These are phyloP conservation scores for Brassica rapa DNA, from an alignment of 345 rosid genomes.

Conservation along the genomic window DNA sequence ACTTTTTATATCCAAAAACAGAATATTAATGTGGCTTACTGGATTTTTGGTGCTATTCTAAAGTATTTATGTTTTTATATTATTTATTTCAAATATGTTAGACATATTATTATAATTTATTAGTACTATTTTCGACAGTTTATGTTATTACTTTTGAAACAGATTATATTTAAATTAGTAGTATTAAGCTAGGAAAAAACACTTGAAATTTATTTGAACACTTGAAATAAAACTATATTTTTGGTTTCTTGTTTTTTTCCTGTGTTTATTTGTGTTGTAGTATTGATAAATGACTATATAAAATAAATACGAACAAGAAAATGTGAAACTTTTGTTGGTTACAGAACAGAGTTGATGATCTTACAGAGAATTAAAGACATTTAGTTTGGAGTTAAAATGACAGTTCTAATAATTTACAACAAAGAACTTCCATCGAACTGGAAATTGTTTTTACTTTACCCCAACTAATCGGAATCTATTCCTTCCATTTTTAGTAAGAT, in stretches of 20 bases:
- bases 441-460: constrained; percentile 19
- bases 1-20: not conserved
- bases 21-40: not conserved
- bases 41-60: not conserved
- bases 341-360: not conserved
- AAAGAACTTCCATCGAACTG: constrained; percentile 24
- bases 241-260: not conserved
- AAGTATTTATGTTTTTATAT: not conserved
- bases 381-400: constrained; percentile 26
- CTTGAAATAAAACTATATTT: not conserved
- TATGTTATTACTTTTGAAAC: not conserved
- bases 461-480: constrained; percentile 35
- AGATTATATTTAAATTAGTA: not conserved
- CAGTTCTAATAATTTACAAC: constrained; percentile 32
- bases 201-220: not conserved
- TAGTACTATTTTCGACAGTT: not conserved
- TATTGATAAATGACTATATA: not conserved
- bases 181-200: not conserved
- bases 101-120: not conserved
- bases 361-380: constrained; percentile 22
- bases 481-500: constrained; percentile 38
- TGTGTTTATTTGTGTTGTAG: not conserved
- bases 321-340: not conserved
- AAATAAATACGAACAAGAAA: not conserved
- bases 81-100: not conserved